Evolutionary conservation across 1,139 yeast genomes (phyloP), one percentile per base, ranked within the genome.

Genomic region (Scheffersomyces lignicola): DNA sequence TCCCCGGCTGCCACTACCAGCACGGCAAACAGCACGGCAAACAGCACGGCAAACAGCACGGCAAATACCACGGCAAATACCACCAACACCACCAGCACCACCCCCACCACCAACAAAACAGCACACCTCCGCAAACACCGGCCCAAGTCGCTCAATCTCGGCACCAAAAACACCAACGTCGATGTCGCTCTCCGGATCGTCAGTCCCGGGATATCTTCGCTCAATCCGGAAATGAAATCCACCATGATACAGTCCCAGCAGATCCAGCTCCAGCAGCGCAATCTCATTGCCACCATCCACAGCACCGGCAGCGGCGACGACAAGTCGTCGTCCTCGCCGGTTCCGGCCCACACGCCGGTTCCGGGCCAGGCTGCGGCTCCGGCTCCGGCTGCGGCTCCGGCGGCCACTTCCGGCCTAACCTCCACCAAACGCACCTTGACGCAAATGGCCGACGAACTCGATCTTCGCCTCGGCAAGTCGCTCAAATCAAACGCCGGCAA

Each of bases 201-300:
- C 8, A 57, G 66, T 40, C 80, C 80, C n/a, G 78, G 78, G 0
- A 73, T 77, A 3, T 65, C 77, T 2, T 66, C 63, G 10, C 49
- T 73, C 24, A 65, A 59, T 42, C 64, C 62, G 20, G 75, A 72
- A 43, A 72, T 75, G 78, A 65, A 65, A 39, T 50, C 65, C 24
- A 73, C 79, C 2, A 62, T 75, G 33, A 56, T 63, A 38, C 56
- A 69, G 11, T 69, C 77, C 29, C 71, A 69, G 43, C 51, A 61
- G 32, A 75, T 76, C 15, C 71, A 73, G 40, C 65, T 62, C 34
- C 78, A 75, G 42, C 80, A 76, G 47, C 62, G 65, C 28, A 56
- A 59, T 31, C 53, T 75, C 31, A 75, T 76, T 23, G 76, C 76
- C 2, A 57, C 71, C 5, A 58, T 75, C 39, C 56, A 51, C 24